Base-by-base conservation (phyloP, 179 eudicot genomes). In the Amaranthus tricolor region DNA sequence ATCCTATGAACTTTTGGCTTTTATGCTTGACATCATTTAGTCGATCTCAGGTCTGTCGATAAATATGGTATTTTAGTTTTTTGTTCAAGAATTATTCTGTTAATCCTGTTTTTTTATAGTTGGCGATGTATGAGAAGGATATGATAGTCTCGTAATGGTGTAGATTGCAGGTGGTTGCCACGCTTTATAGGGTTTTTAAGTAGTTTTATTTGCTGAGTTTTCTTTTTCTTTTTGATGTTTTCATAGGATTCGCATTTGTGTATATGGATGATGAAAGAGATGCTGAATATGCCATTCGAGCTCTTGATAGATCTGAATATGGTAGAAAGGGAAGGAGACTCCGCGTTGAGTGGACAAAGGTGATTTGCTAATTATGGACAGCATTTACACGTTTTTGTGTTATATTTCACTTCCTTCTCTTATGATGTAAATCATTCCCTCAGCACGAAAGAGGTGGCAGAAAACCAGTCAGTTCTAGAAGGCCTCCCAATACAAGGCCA, bases 311-410 rank as follows among this genome's bases (percentile, higher is more conserved):
- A 24, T 78, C 79, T 40, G 94, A 91, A 76, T 91, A 86, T 83
- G 97, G 97, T 57, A 88, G 94, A 71, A 89, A 89, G 68, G 97
- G 97, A 11, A 88, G 89, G 21, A 84, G 89, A n/a, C 90, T 91
- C 78, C 92, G 92, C 70, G 89, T 91, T 67, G 97, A 91, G 82
- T 91, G 97, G 97, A 88, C 92, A 15, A 91, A 89, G 97, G 97
- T 90, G 74, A 71, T 40, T 16, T 14, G n/a, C 59, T 44, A 50
- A 57, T 20, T 12, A n/a, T 43, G n/a, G 13, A 56, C 12, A 40
- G 31, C 56, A 3, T 20, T 2, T 40, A 20, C 19, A 5, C 62
- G 68, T 40, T 44, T 61, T n/a, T 43, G n/a, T 17, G 56, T 15
- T n/a, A n/a, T 63, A 9, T 62, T 53, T 24, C 17, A 15, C 59